Percentiles rank a stretch among this genome's conserved stretches.
Conservation (phyloP, 768 basidiomycete genomes). For the Sistotremastrum suecicum region DNA sequence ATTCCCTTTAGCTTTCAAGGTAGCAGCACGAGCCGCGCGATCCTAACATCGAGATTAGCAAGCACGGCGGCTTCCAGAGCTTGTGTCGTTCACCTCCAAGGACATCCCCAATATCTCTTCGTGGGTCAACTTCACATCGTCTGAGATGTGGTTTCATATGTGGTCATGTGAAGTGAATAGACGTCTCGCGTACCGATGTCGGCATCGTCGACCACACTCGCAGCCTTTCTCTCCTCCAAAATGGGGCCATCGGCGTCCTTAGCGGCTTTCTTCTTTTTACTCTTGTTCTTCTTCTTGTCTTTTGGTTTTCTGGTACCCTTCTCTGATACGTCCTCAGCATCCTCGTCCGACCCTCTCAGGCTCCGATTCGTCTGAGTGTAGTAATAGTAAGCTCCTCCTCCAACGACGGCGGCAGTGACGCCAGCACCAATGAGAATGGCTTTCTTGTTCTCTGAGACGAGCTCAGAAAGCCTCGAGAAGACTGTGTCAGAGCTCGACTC, state of each 20-base stretch:
- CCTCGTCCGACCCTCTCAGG: conserved; percentile 14
- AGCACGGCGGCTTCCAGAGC: neutral
- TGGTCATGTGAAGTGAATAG: neutral
- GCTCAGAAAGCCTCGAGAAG: neutral
- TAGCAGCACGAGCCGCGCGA: conserved; percentile 43
- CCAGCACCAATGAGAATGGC: conserved; percentile 61
- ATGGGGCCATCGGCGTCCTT: conserved; percentile 60
- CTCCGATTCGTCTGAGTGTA: conserved; percentile 32
- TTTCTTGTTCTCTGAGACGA: conserved; percentile 67
- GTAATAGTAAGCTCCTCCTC: conserved; percentile 66
- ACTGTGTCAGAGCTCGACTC: no score
- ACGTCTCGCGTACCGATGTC: conserved; percentile 12
- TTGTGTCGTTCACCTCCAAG: conserved; percentile 29
- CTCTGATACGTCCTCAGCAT: conserved; percentile 18
- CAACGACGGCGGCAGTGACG: conserved; percentile 54
- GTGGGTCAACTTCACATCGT: conserved; percentile 27
- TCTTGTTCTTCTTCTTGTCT: conserved; percentile 31
- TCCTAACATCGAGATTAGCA: conserved; percentile 28
- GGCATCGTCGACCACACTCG: conserved; percentile 16
- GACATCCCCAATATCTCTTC: conserved; percentile 47
- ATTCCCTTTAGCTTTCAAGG: conserved; percentile 62
- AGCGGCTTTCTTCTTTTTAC: conserved; percentile 45
- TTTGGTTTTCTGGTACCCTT: conserved; percentile 30
- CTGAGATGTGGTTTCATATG: conserved; percentile 11
- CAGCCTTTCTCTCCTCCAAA: conserved; percentile 49